These are phyloP conservation scores for Flaveria linearis DNA, from an alignment of 129 eudicot genomes.

Conservation along the genomic window DNA sequence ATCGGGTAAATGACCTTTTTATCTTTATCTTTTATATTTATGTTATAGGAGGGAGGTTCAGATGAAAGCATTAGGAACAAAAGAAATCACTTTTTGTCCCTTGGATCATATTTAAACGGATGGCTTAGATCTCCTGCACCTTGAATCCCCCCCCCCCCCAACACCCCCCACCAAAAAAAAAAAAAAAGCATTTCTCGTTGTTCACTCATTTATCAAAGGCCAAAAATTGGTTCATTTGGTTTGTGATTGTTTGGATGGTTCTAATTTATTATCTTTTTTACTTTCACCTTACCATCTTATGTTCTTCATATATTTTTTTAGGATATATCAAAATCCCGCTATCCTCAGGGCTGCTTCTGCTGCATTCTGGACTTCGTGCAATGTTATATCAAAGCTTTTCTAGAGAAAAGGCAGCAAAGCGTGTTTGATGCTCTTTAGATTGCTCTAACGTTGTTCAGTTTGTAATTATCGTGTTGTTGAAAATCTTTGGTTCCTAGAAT, in stretches of 20 bases:
- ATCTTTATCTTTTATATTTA: conserved; percentile 2
- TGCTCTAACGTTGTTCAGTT: conserved; percentile 28
- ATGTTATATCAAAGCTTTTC: conserved; percentile 85
- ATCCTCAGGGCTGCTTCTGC: conserved; percentile 85
- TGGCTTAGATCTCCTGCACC: neutral
- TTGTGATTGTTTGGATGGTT: neutral
- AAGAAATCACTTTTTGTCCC: neutral
- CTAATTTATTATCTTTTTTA: neutral
- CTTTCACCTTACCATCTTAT: neutral
- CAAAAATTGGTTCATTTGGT: neutral
- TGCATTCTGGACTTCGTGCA: conserved; percentile 99
- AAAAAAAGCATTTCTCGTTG: too few relatives aligned
- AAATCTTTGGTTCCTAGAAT: conserved; percentile 25
- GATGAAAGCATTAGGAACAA: neutral
- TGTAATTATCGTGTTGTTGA: conserved; percentile 18
- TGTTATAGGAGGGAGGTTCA: neutral
- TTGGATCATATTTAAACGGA: neutral
- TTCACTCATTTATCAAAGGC: neutral
- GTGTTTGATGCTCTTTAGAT: conserved; percentile 26
- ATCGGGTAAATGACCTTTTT: conserved; percentile 61
- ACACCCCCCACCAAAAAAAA: too few relatives aligned
- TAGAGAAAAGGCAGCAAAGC: conserved; percentile 24
- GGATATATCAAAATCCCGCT: conserved; percentile 96
- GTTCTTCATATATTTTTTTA: conserved; percentile 24
- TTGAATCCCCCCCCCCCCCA: too few relatives aligned